A percentile compares a stretch with the other conserved stretches of the same genome.
phyloP scores from a whole-genome alignment of 495 filamentous ascomycete species.

The Ascodesmis nigricans region DNA sequence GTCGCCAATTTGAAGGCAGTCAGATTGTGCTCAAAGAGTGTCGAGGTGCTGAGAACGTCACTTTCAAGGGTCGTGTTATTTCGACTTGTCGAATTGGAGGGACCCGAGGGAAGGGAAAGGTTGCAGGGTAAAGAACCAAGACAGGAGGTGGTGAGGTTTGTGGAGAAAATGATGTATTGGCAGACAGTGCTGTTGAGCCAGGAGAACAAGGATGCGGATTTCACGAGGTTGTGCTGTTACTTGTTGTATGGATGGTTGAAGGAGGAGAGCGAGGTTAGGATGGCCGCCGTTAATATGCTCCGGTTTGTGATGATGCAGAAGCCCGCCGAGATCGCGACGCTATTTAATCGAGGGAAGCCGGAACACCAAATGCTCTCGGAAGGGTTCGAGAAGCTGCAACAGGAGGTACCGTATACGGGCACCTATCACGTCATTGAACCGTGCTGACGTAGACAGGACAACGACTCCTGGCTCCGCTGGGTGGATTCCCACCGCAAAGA shows the following conservation, averaged over 20 bases:
- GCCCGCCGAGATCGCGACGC: constrained; percentile 50
- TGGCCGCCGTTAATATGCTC: constrained; percentile 56
- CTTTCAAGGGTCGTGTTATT: constrained; percentile 60
- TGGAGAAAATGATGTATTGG: constrained; percentile 83
- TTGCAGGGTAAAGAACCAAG: constrained; percentile 33
- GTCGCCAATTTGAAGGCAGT: constrained; percentile 61
- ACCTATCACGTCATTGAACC: too few relatives aligned
- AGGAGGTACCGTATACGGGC: too few relatives aligned
- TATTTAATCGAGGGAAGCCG: constrained; percentile 46
- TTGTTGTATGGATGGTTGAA: constrained; percentile 69
- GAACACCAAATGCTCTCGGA: constrained; percentile 50
- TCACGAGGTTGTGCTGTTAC: constrained; percentile 68
- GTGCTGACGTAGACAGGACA: constrained; percentile 30
- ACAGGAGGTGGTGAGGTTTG: constrained; percentile 37
- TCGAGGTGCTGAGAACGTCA: constrained; percentile 46
- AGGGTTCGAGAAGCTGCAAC: constrained; percentile 64
- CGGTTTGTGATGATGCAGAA: constrained; percentile 84
- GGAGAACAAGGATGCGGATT: constrained; percentile 48
- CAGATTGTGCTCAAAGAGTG: constrained; percentile 61
- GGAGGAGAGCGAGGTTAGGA: constrained; percentile 40
- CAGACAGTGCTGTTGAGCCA: constrained; percentile 69
- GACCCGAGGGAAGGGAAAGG: too few relatives aligned
- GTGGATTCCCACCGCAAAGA: constrained; percentile 61
- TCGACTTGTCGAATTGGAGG: constrained; percentile 61
- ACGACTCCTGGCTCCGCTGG: constrained; percentile 67